These are phyloP conservation scores for Fusarium albosuccineum DNA, from an alignment of 2,329 filamentous ascomycete species.

Conservation along the genomic window DNA sequence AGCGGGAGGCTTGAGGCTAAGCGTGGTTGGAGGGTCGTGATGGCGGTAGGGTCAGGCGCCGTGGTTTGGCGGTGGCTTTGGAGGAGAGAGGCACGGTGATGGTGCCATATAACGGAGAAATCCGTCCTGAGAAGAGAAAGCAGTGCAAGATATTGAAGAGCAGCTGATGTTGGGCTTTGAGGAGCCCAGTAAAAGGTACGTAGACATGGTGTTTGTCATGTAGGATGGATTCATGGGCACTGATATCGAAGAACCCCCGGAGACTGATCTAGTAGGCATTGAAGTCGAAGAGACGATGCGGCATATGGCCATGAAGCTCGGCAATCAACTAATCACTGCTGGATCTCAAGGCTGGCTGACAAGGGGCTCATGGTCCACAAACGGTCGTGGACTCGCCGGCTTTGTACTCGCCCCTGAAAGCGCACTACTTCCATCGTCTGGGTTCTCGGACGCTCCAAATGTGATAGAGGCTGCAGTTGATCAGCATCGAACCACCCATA, in stretches of 20 bases:
- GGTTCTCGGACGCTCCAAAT: slow-evolving; percentile 6
- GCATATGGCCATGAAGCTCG: too few species aligned
- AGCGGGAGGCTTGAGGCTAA: slow-evolving; percentile 4
- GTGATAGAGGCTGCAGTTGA: slow-evolving; percentile 10
- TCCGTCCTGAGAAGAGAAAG: not conserved
- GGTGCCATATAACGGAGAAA: too few species aligned
- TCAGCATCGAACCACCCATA: not conserved
- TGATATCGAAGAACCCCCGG: too few species aligned
- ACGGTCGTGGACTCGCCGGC: not conserved
- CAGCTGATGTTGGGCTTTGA: too few species aligned
- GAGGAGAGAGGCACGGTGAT: not conserved
- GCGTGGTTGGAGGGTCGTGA: slow-evolving; percentile 5
- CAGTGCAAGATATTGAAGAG: not conserved
- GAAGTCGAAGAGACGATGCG: too few species aligned
- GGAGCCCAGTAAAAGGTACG: too few species aligned
- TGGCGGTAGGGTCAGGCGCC: slow-evolving; percentile 9
- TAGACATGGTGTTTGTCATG: too few species aligned
- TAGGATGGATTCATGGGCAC: too few species aligned
- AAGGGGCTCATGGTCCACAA: not conserved
- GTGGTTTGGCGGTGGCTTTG: slow-evolving; percentile 1
- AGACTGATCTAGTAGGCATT: too few species aligned
- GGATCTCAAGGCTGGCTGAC: not conserved
- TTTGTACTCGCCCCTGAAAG: not conserved
- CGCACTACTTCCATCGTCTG: not conserved
- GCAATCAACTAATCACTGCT: too few species aligned